These are phyloP conservation scores for Mucor racemosus DNA, from an alignment of 371 early-diverging fungal species.

Conservation along the genomic window DNA sequence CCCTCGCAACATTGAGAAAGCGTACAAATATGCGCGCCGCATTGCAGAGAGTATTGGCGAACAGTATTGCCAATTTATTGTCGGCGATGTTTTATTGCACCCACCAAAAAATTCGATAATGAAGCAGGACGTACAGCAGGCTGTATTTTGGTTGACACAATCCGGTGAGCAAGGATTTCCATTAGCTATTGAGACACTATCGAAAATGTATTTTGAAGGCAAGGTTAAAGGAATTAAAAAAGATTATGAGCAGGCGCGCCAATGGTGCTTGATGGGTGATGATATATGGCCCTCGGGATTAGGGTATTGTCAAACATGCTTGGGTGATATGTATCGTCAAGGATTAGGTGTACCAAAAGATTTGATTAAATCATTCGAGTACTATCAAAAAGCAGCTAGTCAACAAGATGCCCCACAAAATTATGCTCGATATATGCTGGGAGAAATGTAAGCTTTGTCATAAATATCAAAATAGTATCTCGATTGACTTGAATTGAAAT, in stretches of 20 bases:
- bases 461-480: background rate
- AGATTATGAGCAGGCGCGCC: constrained; percentile 46
- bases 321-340: constrained; percentile 51
- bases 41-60: constrained; percentile 50
- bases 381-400: constrained; percentile 56
- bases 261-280: constrained; percentile 52
- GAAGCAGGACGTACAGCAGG: constrained; percentile 40
- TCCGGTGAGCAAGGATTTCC: constrained; percentile 54
- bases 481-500: background rate
- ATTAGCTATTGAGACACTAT: constrained; percentile 47
- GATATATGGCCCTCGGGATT: constrained; percentile 59
- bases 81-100: constrained; percentile 42
- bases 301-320: constrained; percentile 51
- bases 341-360: constrained; percentile 52
- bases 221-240: constrained; percentile 32
- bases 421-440: constrained; percentile 53
- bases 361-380: constrained; percentile 44
- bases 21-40: constrained; percentile 46
- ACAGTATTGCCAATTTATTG: constrained; percentile 55
- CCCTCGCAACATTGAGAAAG: constrained; percentile 42
- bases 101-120: background rate
- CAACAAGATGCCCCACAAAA: constrained; percentile 55
- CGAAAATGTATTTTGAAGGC: constrained; percentile 46
- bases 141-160: constrained; percentile 53
- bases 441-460: constrained; percentile 44